Base-by-base conservation (phyloP, 208 protist genomes). In the Wallacemonas sp. region DNA sequence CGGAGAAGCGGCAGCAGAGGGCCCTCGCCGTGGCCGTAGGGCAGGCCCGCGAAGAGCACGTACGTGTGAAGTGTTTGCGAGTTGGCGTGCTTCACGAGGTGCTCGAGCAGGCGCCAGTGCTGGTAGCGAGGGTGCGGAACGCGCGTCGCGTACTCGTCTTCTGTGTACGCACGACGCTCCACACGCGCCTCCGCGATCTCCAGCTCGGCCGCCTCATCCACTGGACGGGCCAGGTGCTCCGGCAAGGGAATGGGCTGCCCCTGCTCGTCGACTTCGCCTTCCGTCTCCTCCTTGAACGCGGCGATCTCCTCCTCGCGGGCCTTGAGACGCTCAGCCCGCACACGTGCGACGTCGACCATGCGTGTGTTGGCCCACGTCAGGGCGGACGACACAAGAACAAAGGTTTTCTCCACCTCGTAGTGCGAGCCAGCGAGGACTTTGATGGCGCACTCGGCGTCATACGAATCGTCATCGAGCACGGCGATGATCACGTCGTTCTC, bases 361-460 rank as follows among this genome's bases (percentile, higher is more conserved):
- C 87, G 64, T 12, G 90, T 95, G 68, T 92, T 78, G 11, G 87
- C 72, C 90, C 93, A 97, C 41, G 88, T 93, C 29, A 96, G 64
- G 1, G 80, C 74, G 19, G 85, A 95, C 0, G 90, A 95, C 11
- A 97, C 84, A 21, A 97, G 74, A 41, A 97, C 88, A 72, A 96
- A 96, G 6, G 89, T 96, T 74, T 97, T 97, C 58, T 95, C 87
- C 32, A 94, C 88, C 32, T 96, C 83, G 73, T 94, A 97, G 70
- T 92, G 84, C 1, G 87, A 80, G 32, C 84, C 81, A 5, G 73
- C 58, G 3, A 97, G 72, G 11, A 96, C 75, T 36, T 86, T 88
- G 57, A 94, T 92, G 33, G 93, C 83, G 36, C 81, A 90, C 65
- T 85, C 88, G 0, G 90, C 85, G 63, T 96, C 93, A 65, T 91